Evolutionary conservation across 345 rosid species (phyloP), one percentile per base, ranked within the genome.

Genomic region (Aurinia saxatilis): DNA sequence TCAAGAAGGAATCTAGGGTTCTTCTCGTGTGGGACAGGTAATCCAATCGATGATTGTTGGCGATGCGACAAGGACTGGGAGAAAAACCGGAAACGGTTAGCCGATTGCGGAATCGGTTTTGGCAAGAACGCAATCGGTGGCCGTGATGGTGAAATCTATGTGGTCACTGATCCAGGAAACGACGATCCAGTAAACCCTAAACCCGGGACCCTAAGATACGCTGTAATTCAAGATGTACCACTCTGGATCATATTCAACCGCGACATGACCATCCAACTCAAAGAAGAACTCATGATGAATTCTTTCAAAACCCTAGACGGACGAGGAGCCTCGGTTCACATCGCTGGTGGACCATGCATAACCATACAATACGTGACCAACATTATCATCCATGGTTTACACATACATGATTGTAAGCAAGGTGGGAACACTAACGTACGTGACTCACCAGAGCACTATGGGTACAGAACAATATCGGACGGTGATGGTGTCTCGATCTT

Each of bases 1-100:
- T 78, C 91, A 2, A 67, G 84, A 77, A 81, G 92, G 71, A 85
- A 77, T 62, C 68, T 88, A 68, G 90, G 81, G 0, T 83, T 66
- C 65, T 69, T 85, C 38, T 83, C 95, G 4, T 84, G 95, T 14
- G 84, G 81, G 8, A 84, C 83, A 4, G 96, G 90, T 6, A 88
- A 88, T 50, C 96, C 96, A 9, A 81, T 85, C 14, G 96, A 88
- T 7, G 92, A 88, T 68, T 88, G 96, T 76, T 88, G 92, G 96
- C 59, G 92, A 39, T 85, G 92, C 54, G 96, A 85, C 70, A 79
- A 90, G 38, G 60, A 80, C 9, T 88, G 96, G 90, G 84, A 83
- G 76, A 71, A 74, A 54, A 85, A 88, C 74, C 77, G 92, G 7
- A 86, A 82, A 66, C 61, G 75, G 38, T 72, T 85, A 8, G 95